These are phyloP conservation scores for Alternaria arbusti DNA, from an alignment of 2,329 filamentous ascomycete species.

Conservation along the genomic window DNA sequence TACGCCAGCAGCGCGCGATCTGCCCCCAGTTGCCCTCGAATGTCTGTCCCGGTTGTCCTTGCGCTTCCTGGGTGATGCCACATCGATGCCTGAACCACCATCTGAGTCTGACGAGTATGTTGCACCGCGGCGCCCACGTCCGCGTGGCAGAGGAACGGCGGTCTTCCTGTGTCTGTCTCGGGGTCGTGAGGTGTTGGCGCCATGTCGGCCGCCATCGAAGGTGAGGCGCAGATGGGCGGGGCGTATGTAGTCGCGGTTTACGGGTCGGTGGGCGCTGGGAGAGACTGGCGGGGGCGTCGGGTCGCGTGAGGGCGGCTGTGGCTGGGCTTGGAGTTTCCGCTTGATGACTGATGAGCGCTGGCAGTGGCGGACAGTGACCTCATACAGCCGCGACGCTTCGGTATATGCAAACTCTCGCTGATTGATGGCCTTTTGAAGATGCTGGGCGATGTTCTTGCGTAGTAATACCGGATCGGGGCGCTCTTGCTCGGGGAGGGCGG, in stretches of 20 bases:
- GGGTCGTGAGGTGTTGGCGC: slow-evolving; percentile 25
- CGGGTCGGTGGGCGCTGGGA: slow-evolving; percentile 42
- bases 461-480: slow-evolving; percentile 60
- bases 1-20: slow-evolving; percentile 50
- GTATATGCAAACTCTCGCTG: slow-evolving; percentile 63
- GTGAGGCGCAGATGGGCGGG: slow-evolving; percentile 39
- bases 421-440: slow-evolving; percentile 61
- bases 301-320: slow-evolving; percentile 66
- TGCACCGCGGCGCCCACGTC: slow-evolving; percentile 19
- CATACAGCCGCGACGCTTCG: slow-evolving; percentile 63
- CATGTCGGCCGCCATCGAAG: slow-evolving; percentile 32
- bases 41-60: slow-evolving; percentile 44
- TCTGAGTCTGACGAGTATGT: slow-evolving; percentile 27
- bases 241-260: slow-evolving; percentile 30
- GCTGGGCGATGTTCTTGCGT: slow-evolving; percentile 63
- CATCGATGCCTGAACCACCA: slow-evolving; percentile 23
- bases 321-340: slow-evolving; percentile 66
- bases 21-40: slow-evolving; percentile 50
- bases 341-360: slow-evolving; percentile 65
- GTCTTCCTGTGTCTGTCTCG: slow-evolving; percentile 32
- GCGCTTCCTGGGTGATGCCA: slow-evolving; percentile 25
- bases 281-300: slow-evolving; percentile 60
- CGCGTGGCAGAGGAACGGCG: slow-evolving; percentile 18
- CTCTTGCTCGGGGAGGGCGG: slow-evolving; percentile 54
- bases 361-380: slow-evolving; percentile 64